Evolutionary conservation across 176 grass and related monocot species (phyloP), one percentile per base, ranked within the genome.

Genomic region (Cymbopogon citratus): DNA sequence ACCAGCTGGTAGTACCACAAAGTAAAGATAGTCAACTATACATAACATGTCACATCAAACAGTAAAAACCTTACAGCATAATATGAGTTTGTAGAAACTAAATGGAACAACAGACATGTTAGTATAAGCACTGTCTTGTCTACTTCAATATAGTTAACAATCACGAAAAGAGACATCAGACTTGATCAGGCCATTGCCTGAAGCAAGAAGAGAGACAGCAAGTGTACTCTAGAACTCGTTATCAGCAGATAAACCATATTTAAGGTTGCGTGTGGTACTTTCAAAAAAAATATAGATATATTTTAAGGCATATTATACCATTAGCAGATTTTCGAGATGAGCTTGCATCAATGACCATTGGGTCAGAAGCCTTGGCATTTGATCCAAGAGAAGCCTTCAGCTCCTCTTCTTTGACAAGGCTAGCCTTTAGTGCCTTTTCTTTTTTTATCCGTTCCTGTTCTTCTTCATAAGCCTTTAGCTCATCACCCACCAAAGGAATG

Each of bases 391-490:
- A 92, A 78, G 75, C 81, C 71, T 82, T 92, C 45, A 82, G 57
- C 73, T 98, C 95, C 75, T 98, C 90, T 81, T 94, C 79, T 89
- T 92, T 94, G 80, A 81, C 75, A 26, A 87, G 82, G 68, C 78
- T 95, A 67, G 80, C 86, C 73, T 95, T 98, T 64, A 92, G 26
- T 12, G 71, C 86, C 84, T 87, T 88, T 91, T 98, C 92, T 59
- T 87, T 92, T 89, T 90, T 98, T 68, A 92, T 91, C 75, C 88
- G 80, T 75, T 92, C 88, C 74, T 91, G 90, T 83, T 98, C 92
- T 65, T 98, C 95, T 81, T 98, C 88, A 56, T 95, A 98, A 51
- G 88, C 92, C 91, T 91, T 98, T 31, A 98, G 80, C 41, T 93
- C 95, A 79, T 98, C 92, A 75, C 95, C 95, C 73, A 82, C 88